Evolutionary conservation across 2,329 filamentous ascomycete genomes (phyloP), one percentile per base, ranked within the genome.

Genomic region (Trichoderma oligosporum): DNA sequence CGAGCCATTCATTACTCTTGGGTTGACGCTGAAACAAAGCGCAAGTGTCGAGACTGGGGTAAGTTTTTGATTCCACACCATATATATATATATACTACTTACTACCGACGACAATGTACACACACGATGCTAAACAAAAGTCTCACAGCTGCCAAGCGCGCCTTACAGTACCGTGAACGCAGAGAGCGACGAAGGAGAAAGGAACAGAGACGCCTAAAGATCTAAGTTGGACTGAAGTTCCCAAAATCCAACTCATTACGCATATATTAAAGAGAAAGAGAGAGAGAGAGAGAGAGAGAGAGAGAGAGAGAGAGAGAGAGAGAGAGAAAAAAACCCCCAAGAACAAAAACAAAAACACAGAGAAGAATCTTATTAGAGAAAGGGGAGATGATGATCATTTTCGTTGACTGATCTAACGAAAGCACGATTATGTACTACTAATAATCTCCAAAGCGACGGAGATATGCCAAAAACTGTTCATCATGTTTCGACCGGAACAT

Each of bases 1-100:
- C 71, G 75, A 22, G 76, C 76, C 6, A 67, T 79, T 35, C 66
- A 70, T 33, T 80, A 79, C 62, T 51, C 65, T 4, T 80, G 77
- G 77, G 74, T 79, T 12, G 67, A 73, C 7, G 53, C 65, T 2
- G 70, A 74, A 45, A 61, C 74, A 48, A 75, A 75, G 62, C 59
- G 63, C 42, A 67, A 70, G 35, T 71, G 74, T 7, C 67, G 67
- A 54, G 67, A 73, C 55, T 71, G 75, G 64, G 71, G 76, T 78
- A 66, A 67, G 76, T 75, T 24, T 16, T 24, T 16, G 18, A 27
- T 18, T 24, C 46, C n/a, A n/a, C n/a, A n/a, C n/a, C n/a, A n/a
- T n/a, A n/a, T n/a, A n/a, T n/a, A n/a, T n/a, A n/a, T n/a, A n/a
- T n/a, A n/a, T n/a, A n/a, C n/a, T n/a, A n/a, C n/a, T n/a, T n/a